Evolutionary conservation across 2,329 filamentous ascomycete species (phyloP).

Genomic region (Colletotrichum karsti): DNA sequence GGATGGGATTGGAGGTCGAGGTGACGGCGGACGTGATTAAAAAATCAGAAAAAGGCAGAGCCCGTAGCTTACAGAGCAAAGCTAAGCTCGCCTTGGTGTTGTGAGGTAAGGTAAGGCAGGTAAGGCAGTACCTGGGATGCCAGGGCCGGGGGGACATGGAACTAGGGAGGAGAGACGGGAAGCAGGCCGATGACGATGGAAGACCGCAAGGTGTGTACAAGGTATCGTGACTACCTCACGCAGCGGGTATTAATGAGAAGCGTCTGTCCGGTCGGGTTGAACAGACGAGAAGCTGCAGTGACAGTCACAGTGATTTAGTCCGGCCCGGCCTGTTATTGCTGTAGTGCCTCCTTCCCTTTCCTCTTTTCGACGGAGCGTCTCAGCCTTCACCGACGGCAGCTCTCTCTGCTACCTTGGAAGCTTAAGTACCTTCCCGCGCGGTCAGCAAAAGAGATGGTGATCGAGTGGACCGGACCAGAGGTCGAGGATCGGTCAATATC

Average conservation of each 20-base stretch:
- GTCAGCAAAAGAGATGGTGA: neutral
- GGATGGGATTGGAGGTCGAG: neutral
- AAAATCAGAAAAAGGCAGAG: neutral
- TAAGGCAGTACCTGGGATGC: neutral
- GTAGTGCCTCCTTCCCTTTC: conserved; percentile 3
- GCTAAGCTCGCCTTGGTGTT: too few species aligned
- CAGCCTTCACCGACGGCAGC: conserved; percentile 10
- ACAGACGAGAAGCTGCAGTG: neutral
- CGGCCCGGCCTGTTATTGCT: conserved; percentile 1
- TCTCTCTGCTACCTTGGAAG: too few species aligned
- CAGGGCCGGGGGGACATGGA: neutral
- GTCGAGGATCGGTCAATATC: neutral
- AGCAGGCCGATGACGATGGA: conserved; percentile 13
- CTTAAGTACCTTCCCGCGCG: too few species aligned
- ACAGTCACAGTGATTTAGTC: neutral
- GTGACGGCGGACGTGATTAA: neutral
- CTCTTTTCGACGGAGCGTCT: conserved; percentile 3
- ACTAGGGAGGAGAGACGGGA: neutral
- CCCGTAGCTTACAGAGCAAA: neutral
- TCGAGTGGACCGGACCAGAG: neutral
- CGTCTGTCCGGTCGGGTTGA: neutral
- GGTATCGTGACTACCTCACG: neutral
- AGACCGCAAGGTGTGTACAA: neutral
- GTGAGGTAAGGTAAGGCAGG: neutral
- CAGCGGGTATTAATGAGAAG: neutral